A percentile compares a stretch with the other conserved stretches of the same genome.
phyloP scores from a whole-genome alignment of 176 grass and related monocot genomes.

The Oryza glumipatula region DNA sequence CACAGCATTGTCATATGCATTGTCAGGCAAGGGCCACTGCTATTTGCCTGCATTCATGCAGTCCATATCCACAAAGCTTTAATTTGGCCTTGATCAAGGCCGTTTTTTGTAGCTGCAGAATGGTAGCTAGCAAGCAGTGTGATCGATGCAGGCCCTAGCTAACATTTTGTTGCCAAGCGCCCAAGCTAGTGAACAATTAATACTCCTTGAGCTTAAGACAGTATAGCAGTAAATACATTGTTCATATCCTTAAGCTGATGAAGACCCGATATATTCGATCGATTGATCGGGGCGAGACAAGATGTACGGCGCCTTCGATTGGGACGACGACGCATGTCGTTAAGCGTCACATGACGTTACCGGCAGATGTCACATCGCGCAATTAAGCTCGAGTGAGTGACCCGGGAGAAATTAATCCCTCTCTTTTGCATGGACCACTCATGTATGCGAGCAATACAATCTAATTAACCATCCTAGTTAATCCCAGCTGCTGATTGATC shows the following conservation, averaged over 20 bases:
- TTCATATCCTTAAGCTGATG: background rate
- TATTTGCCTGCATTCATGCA: background rate
- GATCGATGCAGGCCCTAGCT: too few species aligned
- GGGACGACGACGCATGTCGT: background rate
- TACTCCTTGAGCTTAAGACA: background rate
- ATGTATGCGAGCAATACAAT: background rate
- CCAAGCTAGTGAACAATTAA: background rate
- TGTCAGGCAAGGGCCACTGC: background rate
- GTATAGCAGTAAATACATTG: too few species aligned
- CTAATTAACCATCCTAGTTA: background rate
- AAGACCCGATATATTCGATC: background rate
- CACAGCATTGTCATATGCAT: background rate
- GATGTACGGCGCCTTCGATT: background rate
- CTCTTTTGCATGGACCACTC: constrained; percentile 8
- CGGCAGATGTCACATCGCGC: background rate
- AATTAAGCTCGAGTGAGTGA: background rate
- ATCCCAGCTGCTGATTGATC: background rate
- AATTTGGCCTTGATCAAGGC: background rate
- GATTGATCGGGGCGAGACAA: background rate
- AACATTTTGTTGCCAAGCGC: background rate
- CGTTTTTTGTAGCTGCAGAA: background rate
- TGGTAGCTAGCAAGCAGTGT: too few species aligned
- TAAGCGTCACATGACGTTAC: background rate
- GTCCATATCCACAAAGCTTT: background rate
- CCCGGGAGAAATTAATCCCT: background rate